Conservation (phyloP, 208 protist genomes). For the Leptomonas pyrrhocoris region DNA sequence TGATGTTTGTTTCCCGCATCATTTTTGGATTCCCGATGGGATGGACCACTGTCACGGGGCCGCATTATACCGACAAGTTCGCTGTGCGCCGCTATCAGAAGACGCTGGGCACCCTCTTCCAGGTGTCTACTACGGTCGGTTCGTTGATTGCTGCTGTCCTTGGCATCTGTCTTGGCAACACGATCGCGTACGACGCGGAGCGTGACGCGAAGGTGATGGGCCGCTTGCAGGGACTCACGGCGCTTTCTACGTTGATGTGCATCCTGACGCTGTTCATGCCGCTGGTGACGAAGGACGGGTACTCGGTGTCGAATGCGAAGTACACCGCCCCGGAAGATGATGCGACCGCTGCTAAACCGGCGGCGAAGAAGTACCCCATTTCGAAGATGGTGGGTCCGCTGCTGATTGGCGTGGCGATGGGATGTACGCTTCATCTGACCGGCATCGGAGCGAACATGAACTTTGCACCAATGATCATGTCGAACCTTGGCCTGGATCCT, state of each 20-base stretch:
- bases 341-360: not conserved
- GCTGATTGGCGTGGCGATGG: constrained; percentile 33
- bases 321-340: not conserved
- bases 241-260: constrained; percentile 4
- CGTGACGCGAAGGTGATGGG: constrained; percentile 26
- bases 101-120: constrained; percentile 44
- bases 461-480: constrained; percentile 49
- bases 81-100: constrained; percentile 19
- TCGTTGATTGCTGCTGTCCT: constrained; percentile 36
- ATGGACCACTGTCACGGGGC: constrained; percentile 23
- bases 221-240: constrained; percentile 36
- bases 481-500: constrained; percentile 26
- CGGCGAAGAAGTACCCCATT: not conserved
- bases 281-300: constrained; percentile 14
- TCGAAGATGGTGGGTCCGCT: constrained; percentile 15
- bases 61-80: constrained; percentile 43
- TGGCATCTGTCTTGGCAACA: constrained; percentile 30
- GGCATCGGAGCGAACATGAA: constrained; percentile 61
- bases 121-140: constrained; percentile 38
- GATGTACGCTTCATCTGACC: constrained; percentile 46
- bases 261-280: constrained; percentile 17
- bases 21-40: constrained; percentile 38
- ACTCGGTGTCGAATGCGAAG: constrained; percentile 19
- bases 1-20: constrained; percentile 39
- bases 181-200: constrained; percentile 24